Base-by-base conservation (phyloP, 306 rosid genomes). In the Sicyos baderoa region DNA sequence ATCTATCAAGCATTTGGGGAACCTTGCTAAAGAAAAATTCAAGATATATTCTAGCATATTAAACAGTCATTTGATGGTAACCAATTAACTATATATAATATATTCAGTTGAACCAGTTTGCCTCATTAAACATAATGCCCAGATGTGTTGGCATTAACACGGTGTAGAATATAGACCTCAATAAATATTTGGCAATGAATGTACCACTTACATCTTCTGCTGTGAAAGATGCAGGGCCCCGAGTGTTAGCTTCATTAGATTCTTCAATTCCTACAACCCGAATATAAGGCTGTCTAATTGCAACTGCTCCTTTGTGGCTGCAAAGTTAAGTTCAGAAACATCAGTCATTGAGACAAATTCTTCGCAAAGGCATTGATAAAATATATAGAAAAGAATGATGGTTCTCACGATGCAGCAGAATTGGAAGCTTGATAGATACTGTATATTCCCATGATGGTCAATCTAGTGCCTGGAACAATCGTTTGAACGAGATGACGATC, bases 401-500 rank as follows among this genome's bases (percentile, higher is more conserved):
- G 62, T 54, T 17, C 94, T 86, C 76, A 93, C 97, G 89, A 84
- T 75, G 91, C 4, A 12, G 87, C 60, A 69, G 97, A 79, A 79
- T 86, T 93, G 73, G 99, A 77, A 74, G 97, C 93, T 76, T 93
- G 99, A 79, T 70, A 93, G 78, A 93, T 88, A 80, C 99, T 93
- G 63, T 84, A 93, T 53, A 93, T 93, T 66, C 99, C 99, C 77
- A 88, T 84, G 68, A 93, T 86, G 70, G 97, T 85, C 80, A 93
- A 76, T 86, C 99, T 88, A 71, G 99, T 86, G 79, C 99, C 97
- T 14, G 99, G 99, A 16, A 93, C 97, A 54, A 93, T 88, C 42
- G 90, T 93, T 73, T 93, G 97, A 75, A 93, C 99, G 18, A 93
- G 96, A 76, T 85, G 97, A 15, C 99, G 91, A 71, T 93, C 99